A percentile compares a stretch with the other conserved stretches of the same genome.
phyloP scores from a whole-genome alignment of 225 moss, liverwort and hornwort species.

The Physcomitrium patens region DNA sequence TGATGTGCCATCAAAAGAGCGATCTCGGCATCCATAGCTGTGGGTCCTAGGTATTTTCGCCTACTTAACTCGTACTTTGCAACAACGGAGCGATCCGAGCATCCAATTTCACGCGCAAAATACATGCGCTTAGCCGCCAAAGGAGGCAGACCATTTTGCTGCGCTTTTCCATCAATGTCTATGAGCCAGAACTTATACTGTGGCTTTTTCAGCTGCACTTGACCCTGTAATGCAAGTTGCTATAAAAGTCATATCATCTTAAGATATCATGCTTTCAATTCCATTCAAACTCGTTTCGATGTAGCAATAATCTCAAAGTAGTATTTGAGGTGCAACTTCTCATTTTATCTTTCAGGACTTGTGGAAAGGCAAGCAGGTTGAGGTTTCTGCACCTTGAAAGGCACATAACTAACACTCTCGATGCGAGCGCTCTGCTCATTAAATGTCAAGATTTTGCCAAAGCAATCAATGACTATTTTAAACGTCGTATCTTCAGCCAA shows the following conservation, averaged over 20 bases:
- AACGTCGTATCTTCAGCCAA: conserved; percentile 72
- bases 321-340: neutral
- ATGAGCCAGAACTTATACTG: conserved; percentile 91
- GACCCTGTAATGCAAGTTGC: conserved; percentile 62
- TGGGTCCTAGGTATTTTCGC: conserved; percentile 88
- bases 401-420: conserved; percentile 68
- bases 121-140: conserved; percentile 68
- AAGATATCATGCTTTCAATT: neutral
- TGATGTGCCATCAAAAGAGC: conserved; percentile 96
- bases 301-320: conserved; percentile 5
- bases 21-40: conserved; percentile 99
- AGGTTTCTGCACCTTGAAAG: conserved; percentile 63
- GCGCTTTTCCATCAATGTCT: conserved; percentile 72
- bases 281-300: neutral
- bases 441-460: conserved; percentile 80
- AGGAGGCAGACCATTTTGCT: conserved; percentile 89
- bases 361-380: neutral
- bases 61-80: conserved; percentile 84
- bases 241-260: neutral
- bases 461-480: conserved; percentile 87
- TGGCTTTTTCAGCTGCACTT: conserved; percentile 82
- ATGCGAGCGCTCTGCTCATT: conserved; percentile 84
- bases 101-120: conserved; percentile 91
- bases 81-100: conserved; percentile 80
- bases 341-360: neutral